Conservation (phyloP, 176 grass and related monocot genomes). For the Hordeum vulgare region MorexV3_pseudomolecules_assembly NC_058522.1:412642049-412642548, state of each 20-base stretch:
- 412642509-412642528: conserved; percentile 26
- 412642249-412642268: not conserved
- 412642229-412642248: conserved; percentile 31
- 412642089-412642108: conserved; percentile 7
- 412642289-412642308: not conserved
- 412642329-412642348: not conserved
- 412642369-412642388: not conserved
- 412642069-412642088: not conserved
- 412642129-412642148: conserved; percentile 45
- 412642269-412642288: not conserved
- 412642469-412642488: not conserved
- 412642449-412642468: not conserved
- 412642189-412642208: conserved; percentile 27
- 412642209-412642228: conserved; percentile 18
- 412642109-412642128: conserved; percentile 32
- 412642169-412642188: not conserved
- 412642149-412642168: conserved; percentile 5
- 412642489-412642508: conserved; percentile 40
- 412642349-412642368: not conserved
- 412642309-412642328: not conserved
- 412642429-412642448: conserved; percentile 21
- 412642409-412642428: conserved; percentile 6
- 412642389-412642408: not conserved
- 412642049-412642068: not conserved
- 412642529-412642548: conserved; percentile 30